phyloP scores from a whole-genome alignment of 768 basidiomycete genomes.

The Boletus rubescentipes region DNA sequence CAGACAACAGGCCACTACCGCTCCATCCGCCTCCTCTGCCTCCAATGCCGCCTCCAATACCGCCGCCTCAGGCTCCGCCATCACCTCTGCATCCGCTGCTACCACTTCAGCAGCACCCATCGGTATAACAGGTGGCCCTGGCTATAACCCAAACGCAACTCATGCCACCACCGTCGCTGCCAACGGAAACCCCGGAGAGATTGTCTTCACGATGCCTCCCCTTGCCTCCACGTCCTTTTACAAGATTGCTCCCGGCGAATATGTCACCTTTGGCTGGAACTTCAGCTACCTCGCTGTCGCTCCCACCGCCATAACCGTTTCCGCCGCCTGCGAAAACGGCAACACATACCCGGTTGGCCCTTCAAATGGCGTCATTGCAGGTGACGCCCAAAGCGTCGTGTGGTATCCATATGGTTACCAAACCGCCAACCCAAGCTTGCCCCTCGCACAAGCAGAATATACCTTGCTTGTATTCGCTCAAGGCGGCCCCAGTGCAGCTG shows the following conservation, averaged over 20 bases:
- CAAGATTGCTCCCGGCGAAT: slow-evolving; percentile 57
- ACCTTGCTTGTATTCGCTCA: slow-evolving; percentile 57
- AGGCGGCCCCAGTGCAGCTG: slow-evolving; percentile 48
- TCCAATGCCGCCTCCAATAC: slow-evolving; percentile 1
- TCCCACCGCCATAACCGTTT: slow-evolving; percentile 57
- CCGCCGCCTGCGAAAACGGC: slow-evolving; percentile 65
- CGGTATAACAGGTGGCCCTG: slow-evolving; percentile 30
- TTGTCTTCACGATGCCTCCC: slow-evolving; percentile 59
- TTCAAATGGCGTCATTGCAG: slow-evolving; percentile 51
- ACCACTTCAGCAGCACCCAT: background rate
- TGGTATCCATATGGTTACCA: slow-evolving; percentile 68
- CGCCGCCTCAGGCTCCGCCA: too few species aligned
- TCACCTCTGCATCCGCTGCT: background rate
- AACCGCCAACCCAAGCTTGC: slow-evolving; percentile 44
- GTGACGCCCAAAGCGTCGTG: slow-evolving; percentile 46
- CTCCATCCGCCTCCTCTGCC: slow-evolving; percentile 1
- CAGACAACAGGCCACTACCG: slow-evolving; percentile 24
- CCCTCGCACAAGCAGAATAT: slow-evolving; percentile 60
- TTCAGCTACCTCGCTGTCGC: slow-evolving; percentile 53
- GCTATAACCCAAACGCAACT: slow-evolving; percentile 24
- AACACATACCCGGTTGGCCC: slow-evolving; percentile 69
- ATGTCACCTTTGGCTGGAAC: slow-evolving; percentile 75
- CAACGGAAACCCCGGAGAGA: slow-evolving; percentile 41
- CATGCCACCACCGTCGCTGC: slow-evolving; percentile 25
- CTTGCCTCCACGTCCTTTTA: slow-evolving; percentile 60